These are phyloP conservation scores for Noccaea bulbosa DNA, from an alignment of 345 rosid genomes.

Conservation along the genomic window DNA sequence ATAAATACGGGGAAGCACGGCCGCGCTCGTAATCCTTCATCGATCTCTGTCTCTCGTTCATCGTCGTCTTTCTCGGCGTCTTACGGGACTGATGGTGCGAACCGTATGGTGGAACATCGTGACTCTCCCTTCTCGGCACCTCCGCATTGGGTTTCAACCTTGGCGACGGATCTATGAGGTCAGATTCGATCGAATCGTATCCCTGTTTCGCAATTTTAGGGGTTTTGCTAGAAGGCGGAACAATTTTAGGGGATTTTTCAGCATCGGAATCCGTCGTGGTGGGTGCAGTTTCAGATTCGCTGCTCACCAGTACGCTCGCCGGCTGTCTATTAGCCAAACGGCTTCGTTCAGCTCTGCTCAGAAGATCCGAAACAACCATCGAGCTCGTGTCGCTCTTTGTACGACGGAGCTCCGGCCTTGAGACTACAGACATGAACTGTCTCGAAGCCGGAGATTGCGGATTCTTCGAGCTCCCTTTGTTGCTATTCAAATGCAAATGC, in stretches of 20 bases:
- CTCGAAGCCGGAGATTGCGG: constrained; percentile 37
- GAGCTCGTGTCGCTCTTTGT: constrained; percentile 83
- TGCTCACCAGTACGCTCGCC: constrained; percentile 17
- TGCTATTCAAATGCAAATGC: constrained; percentile 40
- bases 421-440: constrained; percentile 34
- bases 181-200: constrained; percentile 33
- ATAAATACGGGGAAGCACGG: constrained; percentile 37
- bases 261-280: constrained; percentile 23
- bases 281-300: constrained; percentile 35
- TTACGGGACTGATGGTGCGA: constrained; percentile 27
- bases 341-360: constrained; percentile 38
- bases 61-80: constrained; percentile 22
- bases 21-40: constrained; percentile 21
- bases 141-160: constrained; percentile 4
- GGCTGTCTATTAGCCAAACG: constrained; percentile 37
- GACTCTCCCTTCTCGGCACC: not conserved
- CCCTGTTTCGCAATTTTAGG: not conserved
- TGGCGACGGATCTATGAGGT: constrained; percentile 10
- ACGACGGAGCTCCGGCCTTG: constrained; percentile 67
- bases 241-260: not conserved
- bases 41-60: constrained; percentile 10
- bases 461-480: constrained; percentile 39
- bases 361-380: constrained; percentile 43
- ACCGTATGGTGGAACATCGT: not conserved
- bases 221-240: not conserved